Base-by-base conservation (phyloP, 768 basidiomycete genomes). In the Podaxis sp. region DNA sequence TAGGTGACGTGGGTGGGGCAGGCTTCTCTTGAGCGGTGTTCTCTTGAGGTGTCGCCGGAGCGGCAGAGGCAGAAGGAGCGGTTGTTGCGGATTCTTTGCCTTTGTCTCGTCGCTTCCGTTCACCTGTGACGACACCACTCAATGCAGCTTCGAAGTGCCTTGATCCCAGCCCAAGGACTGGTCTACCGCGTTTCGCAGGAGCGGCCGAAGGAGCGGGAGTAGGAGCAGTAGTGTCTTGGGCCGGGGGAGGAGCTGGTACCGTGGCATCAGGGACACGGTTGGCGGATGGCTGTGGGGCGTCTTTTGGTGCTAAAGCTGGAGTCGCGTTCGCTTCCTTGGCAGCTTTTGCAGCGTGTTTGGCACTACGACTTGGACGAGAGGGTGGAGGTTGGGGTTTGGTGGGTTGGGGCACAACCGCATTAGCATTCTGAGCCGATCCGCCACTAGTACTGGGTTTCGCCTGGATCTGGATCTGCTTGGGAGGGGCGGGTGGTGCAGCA, bases 61-160 rank as follows among this genome's bases (percentile, higher is more conserved):
- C 40, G 15, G 33, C 52, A 12, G 59, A 38, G 26, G 54, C 52
- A 24, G 68, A 33, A 51, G 63, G 48, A 2, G 49, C 33, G 56
- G 51, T 55, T 28, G 59, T 30, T 22, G 52, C 63, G 13, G 63
- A 48, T 38, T 69, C 68, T 52, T 70, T 64, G 30, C 65, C 64
- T 71, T 67, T 67, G 74, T 39, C 66, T 72, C 48, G 69, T 73
- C 39, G 61, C 59, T 60, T 68, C 61, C 52, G 67, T 70, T 66
- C 58, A 63, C 12, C 69, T 68, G 38, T 63, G 66, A 3, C 84
- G 0, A 85, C 84, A 0, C 87, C 85, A 61, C 73, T 90, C 30
- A 92, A 73, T 7, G 90, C 90, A 6, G 85, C 89, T 67, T 90
- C 89, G 57, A 92, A 87, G 13, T 90, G 87, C 12, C 89, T 80